Evolutionary conservation across 768 basidiomycete species (phyloP).

Genomic region (Lactarius quietus): DNA sequence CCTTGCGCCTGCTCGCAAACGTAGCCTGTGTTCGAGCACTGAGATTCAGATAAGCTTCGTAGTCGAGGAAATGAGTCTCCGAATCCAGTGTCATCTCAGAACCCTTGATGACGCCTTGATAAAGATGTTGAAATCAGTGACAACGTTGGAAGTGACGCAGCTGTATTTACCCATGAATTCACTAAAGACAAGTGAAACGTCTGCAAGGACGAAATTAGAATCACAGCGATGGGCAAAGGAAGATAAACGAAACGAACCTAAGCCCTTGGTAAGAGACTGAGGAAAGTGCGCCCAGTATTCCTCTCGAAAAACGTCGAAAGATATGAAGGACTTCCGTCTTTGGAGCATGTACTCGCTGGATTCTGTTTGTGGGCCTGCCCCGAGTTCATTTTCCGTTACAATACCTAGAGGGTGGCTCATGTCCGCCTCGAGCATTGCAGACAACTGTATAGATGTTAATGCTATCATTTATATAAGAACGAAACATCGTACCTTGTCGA

Average conservation of each 20-base stretch:
- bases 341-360: constrained; percentile 23
- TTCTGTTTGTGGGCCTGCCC: not conserved
- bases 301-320: constrained; percentile 46
- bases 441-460: constrained; percentile 38
- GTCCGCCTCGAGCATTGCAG: constrained; percentile 48
- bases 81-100: constrained; percentile 48
- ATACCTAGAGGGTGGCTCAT: constrained; percentile 23
- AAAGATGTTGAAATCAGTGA: not conserved
- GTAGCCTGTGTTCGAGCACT: constrained; percentile 51
- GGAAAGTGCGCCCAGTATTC: constrained; percentile 64
- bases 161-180: constrained; percentile 53
- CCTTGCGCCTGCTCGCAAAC: constrained; percentile 50
- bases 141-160: too few species aligned
- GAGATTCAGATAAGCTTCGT: constrained; percentile 30
- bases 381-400: not conserved
- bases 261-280: constrained; percentile 47
- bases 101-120: constrained; percentile 58
- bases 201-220: constrained; percentile 35
- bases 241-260: constrained; percentile 42
- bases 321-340: constrained; percentile 31
- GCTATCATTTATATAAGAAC: not conserved
- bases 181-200: constrained; percentile 58
- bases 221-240: not conserved
- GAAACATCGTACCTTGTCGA: constrained; percentile 46
- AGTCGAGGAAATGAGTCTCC: constrained; percentile 17